A percentile compares a stretch with the other conserved stretches of the same genome.
Conservation (phyloP, 495 filamentous ascomycete species). For the Talaromyces stipitatus region DNA sequence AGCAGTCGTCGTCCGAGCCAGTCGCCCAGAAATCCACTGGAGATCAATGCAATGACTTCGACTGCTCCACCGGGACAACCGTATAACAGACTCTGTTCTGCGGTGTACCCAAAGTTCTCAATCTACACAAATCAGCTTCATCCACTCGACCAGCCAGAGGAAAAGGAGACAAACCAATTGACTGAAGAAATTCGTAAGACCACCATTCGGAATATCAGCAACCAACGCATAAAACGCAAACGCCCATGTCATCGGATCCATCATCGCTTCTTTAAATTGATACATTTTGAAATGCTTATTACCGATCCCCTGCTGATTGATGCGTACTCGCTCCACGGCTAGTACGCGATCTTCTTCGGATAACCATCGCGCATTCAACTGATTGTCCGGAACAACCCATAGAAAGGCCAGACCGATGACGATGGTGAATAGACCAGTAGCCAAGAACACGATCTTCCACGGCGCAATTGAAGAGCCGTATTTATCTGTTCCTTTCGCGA, state of each 20-base stretch:
- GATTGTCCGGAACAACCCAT: slow-evolving; percentile 60
- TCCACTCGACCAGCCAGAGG: slow-evolving; percentile 34
- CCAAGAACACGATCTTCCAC: slow-evolving; percentile 65
- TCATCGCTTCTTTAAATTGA: slow-evolving; percentile 51
- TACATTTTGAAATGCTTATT: slow-evolving; percentile 62
- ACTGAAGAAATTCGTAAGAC: slow-evolving; percentile 65
- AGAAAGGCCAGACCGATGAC: slow-evolving; percentile 51
- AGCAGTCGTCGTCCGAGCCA: slow-evolving; percentile 47
- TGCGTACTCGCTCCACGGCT: slow-evolving; percentile 51
- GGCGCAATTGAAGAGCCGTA: slow-evolving; percentile 48
- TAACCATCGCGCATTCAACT: slow-evolving; percentile 60
- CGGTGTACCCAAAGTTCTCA: slow-evolving; percentile 40
- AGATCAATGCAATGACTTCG: slow-evolving; percentile 53
- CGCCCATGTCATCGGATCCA: slow-evolving; percentile 57
- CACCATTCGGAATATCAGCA: slow-evolving; percentile 59
- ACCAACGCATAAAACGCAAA: slow-evolving; percentile 57
- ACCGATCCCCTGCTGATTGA: slow-evolving; percentile 61
- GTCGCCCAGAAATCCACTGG: slow-evolving; percentile 54
- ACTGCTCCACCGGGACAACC: slow-evolving; percentile 60
- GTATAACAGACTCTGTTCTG: slow-evolving; percentile 55
- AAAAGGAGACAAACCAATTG: slow-evolving; percentile 45
- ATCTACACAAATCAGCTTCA: slow-evolving; percentile 18
- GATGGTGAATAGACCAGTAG: slow-evolving; percentile 55
- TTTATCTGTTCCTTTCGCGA: slow-evolving; percentile 47
- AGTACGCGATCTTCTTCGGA: slow-evolving; percentile 53